Evolutionary conservation across 768 basidiomycete genomes (phyloP), one percentile per base, ranked within the genome.

Genomic region (Boletus pseudopeckii): DNA sequence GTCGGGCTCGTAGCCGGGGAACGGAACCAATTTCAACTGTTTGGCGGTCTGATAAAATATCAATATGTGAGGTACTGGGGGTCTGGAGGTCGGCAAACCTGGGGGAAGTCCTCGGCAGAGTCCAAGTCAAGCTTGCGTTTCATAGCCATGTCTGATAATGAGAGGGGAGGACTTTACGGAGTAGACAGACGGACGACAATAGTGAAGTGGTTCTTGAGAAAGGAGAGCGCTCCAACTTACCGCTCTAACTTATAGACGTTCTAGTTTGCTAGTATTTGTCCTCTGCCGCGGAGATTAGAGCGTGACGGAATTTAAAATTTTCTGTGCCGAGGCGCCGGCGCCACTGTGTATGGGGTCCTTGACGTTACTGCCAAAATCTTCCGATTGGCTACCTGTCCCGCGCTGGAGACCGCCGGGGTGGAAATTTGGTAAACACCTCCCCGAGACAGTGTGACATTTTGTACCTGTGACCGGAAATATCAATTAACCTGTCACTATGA

Each of bases 61-160:
- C 37, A 57, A 56, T 60, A 52, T 33, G 55, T 53, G 53, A 57
- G 65, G 3, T 1, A 39, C 26, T 37, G 55, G 40, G 59, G 53
- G 64, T 41, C 18, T 36, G 48, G 59, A 52, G 58, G 59, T 37
- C 58, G 62, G 22, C 61, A 3, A 69, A 84, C 84, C 58, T 69
- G 77, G 57, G 74, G 78, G 50, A 71, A 74, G 56, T 75, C 73
- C 62, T 83, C 83, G 54, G 81, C 79, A 18, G 73, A 65, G 54
- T 86, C 86, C 18, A 75, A 60, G 47, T 84, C 81, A 48, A 87
- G 76, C 74, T 92, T 92, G 68, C 90, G 80, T 71, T 92, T 92
- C 66, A 88, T 58, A 39, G 83, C 76, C 88, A 90, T 91, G 48
- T 59, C 57, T 60, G 48, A 57, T 48, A 50, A 17, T 42, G 45